Base-by-base conservation (phyloP, 805 yeast genomes). In the Jamesozyma jinghongensis region DNA sequence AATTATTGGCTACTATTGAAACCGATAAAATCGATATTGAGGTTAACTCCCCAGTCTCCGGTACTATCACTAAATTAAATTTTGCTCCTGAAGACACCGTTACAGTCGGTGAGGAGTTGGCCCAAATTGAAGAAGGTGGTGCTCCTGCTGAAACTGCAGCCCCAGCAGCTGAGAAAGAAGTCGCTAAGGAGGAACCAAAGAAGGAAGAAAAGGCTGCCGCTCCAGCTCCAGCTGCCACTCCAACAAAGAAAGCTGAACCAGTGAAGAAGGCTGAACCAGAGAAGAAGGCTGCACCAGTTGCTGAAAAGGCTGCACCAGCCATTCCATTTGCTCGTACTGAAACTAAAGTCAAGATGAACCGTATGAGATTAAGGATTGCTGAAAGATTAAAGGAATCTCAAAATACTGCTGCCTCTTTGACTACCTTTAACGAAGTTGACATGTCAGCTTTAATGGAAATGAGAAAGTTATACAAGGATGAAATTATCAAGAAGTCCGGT, bases 351-450 rank as follows among this genome's bases (percentile, higher is more conserved):
- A 90, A 90, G 75, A 90, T 90, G 97, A 92, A 88, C 80, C 85
- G 98, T 74, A 92, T 90, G 97, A 83, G 98, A 71, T 69, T 85
- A 70, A 85, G 98, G 75, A 92, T 92, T 53, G 95, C 98, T 46
- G 97, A 90, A 74, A 85, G 98, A 71, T 82, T 90, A 63, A 90
- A 90, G 85, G 97, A 92, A 74, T 85, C 97, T 28, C 98, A 90
- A 71, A 92, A 92, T 75, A 88, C 97, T 42, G 94, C 97, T 51
- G 98, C 98, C 30, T 85, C 97, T 36, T 77, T 90, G 62, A 90
- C 98, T 42, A 90, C 98, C 38, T 90, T 90, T 77, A 90, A 90
- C 70, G 98, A 90, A 72, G 94, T 86, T 49, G 98, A 90, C 69
- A 92, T 90, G 97, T 73, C 92, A 40, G 77, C 82, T 48, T 68